These are phyloP conservation scores for Claviceps digitariae DNA, from an alignment of 2,329 filamentous ascomycete genomes.

Conservation along the genomic window DNA sequence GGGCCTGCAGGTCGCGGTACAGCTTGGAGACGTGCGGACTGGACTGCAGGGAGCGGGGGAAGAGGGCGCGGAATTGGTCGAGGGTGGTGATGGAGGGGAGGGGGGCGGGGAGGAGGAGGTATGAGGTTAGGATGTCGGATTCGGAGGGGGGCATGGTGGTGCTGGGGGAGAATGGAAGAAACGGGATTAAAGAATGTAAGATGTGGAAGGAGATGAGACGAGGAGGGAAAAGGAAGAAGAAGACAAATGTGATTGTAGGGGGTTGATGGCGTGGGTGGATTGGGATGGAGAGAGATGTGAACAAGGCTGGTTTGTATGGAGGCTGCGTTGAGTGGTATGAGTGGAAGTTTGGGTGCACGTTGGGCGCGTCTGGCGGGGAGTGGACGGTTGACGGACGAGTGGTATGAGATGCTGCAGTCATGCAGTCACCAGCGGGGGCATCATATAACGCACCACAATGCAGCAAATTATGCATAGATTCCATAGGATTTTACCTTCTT, in stretches of 20 bases:
- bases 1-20: conserved; percentile 67
- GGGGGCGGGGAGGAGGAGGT: conserved; percentile 63
- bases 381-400: no score
- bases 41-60: conserved; percentile 52
- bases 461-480: no score
- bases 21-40: conserved; percentile 56
- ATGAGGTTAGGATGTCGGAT: conserved; percentile 59
- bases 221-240: background rate
- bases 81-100: conserved; percentile 62
- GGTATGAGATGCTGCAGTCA: no score
- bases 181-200: no score
- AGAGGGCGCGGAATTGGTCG: conserved; percentile 61
- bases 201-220: background rate
- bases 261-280: background rate
- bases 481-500: no score
- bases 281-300: background rate
- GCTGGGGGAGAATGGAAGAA: background rate
- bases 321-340: no score
- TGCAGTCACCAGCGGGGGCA: no score
- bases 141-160: conserved; percentile 58
- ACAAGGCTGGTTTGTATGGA: no score
- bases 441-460: no score
- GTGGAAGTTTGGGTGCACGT: background rate
- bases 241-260: background rate
- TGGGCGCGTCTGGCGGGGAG: background rate